Percentiles rank a stretch among this genome's conserved stretches.
Conservation (phyloP, 2,329 filamentous ascomycete genomes). For the Chlorencoelia australis region DNA sequence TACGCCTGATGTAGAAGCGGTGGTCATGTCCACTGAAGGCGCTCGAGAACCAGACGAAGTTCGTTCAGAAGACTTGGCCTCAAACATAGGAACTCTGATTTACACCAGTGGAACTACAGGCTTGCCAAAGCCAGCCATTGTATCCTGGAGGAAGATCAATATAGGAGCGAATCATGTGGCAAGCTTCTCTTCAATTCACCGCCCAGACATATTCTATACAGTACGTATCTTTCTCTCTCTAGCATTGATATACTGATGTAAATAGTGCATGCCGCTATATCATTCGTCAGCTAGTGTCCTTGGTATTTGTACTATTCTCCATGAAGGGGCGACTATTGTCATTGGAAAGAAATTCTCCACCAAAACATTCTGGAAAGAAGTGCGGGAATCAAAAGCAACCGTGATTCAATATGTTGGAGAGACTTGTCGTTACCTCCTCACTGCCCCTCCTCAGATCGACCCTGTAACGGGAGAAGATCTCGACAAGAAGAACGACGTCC, state of each 20-base stretch:
- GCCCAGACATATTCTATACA: slow-evolving; percentile 64
- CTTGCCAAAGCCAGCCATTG: slow-evolving; percentile 68
- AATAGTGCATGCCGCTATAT: slow-evolving; percentile 76
- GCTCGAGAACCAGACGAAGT: slow-evolving; percentile 48
- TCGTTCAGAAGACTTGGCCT: slow-evolving; percentile 37
- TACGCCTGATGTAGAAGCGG: slow-evolving; percentile 43
- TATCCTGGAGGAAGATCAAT: slow-evolving; percentile 60
- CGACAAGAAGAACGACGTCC: slow-evolving; percentile 65
- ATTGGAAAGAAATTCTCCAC: slow-evolving; percentile 72
- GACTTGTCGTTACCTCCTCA: slow-evolving; percentile 72
- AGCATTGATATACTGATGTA: slow-evolving; percentile 11
- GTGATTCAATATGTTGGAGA: slow-evolving; percentile 83
- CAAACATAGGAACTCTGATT: slow-evolving; percentile 61
- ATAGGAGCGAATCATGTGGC: slow-evolving; percentile 42
- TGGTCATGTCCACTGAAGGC: slow-evolving; percentile 41
- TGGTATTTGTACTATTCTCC: slow-evolving; percentile 52
- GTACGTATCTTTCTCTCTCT: slow-evolving; percentile 32
- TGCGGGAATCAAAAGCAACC: slow-evolving; percentile 59
- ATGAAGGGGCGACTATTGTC: slow-evolving; percentile 54
- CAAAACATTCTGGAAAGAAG: slow-evolving; percentile 66
- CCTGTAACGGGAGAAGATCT: slow-evolving; percentile 54
- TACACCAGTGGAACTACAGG: slow-evolving; percentile 83
- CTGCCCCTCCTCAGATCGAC: slow-evolving; percentile 51
- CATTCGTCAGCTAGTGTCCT: slow-evolving; percentile 70
- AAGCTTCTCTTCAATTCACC: slow-evolving; percentile 46